Percentiles rank a stretch among this genome's conserved stretches.
These are phyloP conservation scores for Lepidium didymum DNA, from an alignment of 345 rosid species.

Conservation along the genomic window DNA sequence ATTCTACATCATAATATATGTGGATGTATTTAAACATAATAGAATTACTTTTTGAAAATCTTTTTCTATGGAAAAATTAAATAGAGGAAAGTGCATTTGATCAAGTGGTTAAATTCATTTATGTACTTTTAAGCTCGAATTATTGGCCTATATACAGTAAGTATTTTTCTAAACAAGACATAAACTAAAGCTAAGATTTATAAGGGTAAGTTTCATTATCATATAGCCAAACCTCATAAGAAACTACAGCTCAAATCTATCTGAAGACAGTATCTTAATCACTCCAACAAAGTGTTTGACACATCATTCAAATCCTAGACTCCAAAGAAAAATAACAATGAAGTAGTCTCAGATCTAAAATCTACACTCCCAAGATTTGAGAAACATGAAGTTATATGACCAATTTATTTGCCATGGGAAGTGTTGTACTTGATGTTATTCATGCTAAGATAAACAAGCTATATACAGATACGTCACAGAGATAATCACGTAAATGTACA, in stretches of 20 bases:
- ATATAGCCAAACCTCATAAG: not conserved
- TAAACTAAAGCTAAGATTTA: not conserved
- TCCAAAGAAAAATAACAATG: not conserved
- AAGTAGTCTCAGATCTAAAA: not conserved
- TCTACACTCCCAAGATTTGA: not conserved
- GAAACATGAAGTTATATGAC: not conserved
- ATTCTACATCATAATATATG: not conserved
- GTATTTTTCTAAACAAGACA: not conserved
- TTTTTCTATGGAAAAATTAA: no score
- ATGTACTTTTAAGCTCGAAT: no score
- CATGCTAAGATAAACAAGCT: constrained; percentile 3
- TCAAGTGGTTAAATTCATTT: no score
- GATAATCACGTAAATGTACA: constrained; percentile 36
- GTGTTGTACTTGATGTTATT: not conserved
- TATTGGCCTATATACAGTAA: not conserved
- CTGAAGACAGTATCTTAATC: not conserved
- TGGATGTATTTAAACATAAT: not conserved
- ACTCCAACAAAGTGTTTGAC: not conserved
- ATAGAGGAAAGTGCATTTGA: no score
- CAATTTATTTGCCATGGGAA: not conserved
- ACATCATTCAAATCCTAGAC: not conserved
- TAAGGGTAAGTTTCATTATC: not conserved
- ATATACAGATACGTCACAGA: constrained; percentile 32
- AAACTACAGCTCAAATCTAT: not conserved
- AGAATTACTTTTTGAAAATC: not conserved